Base-by-base conservation (phyloP, 106 monocot genomes). In the Triglochin maritima region DNA sequence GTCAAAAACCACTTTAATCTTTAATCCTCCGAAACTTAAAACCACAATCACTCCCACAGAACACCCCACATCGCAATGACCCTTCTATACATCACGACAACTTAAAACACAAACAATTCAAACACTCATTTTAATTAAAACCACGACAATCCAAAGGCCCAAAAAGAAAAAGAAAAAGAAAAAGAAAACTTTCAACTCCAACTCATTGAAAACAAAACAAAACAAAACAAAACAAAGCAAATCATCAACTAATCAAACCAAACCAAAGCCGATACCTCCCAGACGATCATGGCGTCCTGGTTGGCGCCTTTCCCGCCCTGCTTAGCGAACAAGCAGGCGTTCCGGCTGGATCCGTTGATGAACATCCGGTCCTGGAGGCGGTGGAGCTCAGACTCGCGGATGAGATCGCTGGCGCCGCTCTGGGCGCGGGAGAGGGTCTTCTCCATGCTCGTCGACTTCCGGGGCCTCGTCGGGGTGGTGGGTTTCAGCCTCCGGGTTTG, bases 231-330 rank as follows among this genome's bases (percentile, higher is more conserved):
- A 55, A 3, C 14, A 2, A 8, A 9, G 2, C 3, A 55, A 55
- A 55, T 12, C 3, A 9, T 12, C 62, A 13, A 45, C 14, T 45
- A 13, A 44, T 45, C 10, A 3, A 45, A 12, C 12, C 5, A 2
- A 45, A 12, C 62, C 46, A 50, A 51, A 29, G 29, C 29, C 29
- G 29, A 10, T 80, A 88, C 88, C 88, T 88, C 85, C 81, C 81
- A 88, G 13, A 88, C 84, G 41, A 87, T 43, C 87, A 87, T 87
- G 69, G 87, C 87, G 56, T 87, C 87, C 73, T 87, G 87, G 69
- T 87, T 88, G 64, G 84, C 77, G 51, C 88, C 88, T 69, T 88
- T 88, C 77, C 63, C 74, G 46, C 88, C 88, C 71, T 88, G 88
- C 77, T 88, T 84, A 14, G 84, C 80, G 64, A 84, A 82, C 12